Evolutionary conservation across 768 basidiomycete genomes (phyloP), one percentile per base, ranked within the genome.

Genomic region (Coprinellus micaceus): DNA sequence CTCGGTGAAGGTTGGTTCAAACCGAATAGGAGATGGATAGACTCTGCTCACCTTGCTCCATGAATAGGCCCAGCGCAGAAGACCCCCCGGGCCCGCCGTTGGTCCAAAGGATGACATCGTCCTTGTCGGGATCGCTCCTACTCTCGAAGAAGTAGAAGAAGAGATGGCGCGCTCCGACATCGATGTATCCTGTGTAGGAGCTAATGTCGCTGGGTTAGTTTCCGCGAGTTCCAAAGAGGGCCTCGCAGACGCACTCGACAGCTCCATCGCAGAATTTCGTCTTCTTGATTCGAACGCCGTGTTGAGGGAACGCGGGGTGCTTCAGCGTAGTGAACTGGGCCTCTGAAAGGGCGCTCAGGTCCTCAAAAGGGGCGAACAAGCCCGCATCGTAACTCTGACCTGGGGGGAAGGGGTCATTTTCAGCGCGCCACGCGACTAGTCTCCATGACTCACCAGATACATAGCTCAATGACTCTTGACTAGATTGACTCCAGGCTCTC

Each of bases 61-160:
- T 41, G 17, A 40, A 43, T 4, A 49, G 25, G 17, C 57, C 54
- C 15, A 55, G 10, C 3, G 41, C 39, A 3, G 58, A 58, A 10
- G 59, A 60, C 26, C 44, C 57, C 2, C 43, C 53, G n/a, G 53
- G 43, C 63, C 77, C 87, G 59, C 78, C 78, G 49, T 75, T 78
- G 0, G 76, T 77, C 79, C 79, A 80, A 63, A 85, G 81, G 10
- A 85, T 81, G 6, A 85, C 79, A 60, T 84, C 83, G 64, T 85
- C 84, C 53, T 71, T 79, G 33, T 76, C 77, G 4, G 85, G 84
- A 58, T 85, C 72, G 50, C 69, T 78, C 50, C 89, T 72, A 54
- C 83, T 85, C 66, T 90, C 86, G 65, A 90, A 90, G 67, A 89
- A 89, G 71, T 87, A 87, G 75, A 89, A 89, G 65, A 86, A 86